Evolutionary conservation across 495 filamentous ascomycete species (phyloP).

Genomic region (Hamigera avellanea): DNA sequence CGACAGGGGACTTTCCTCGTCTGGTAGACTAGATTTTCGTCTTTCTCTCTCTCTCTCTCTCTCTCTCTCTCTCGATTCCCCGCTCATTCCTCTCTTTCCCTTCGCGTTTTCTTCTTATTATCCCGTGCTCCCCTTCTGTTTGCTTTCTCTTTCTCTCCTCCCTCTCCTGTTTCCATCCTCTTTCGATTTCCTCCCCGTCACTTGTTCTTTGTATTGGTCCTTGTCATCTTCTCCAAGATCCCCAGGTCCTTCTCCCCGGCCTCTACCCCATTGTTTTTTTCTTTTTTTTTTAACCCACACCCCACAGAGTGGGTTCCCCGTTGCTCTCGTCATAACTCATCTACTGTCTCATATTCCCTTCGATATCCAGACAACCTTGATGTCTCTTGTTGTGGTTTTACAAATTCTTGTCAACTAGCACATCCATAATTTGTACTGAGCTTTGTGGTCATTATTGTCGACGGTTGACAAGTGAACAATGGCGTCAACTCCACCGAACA

Average conservation of each 20-base stretch:
- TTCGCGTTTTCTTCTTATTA: neutral
- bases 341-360: slow-evolving; percentile 1
- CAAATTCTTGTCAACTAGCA: too few species aligned
- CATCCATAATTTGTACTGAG: too few species aligned
- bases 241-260: too few species aligned
- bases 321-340: neutral
- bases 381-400: too few species aligned
- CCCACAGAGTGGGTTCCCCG: too few species aligned
- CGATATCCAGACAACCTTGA: too few species aligned
- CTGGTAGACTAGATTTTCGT: slow-evolving; percentile 4
- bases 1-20: too few species aligned
- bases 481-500: slow-evolving; percentile 10
- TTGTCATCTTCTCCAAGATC: slow-evolving; percentile 2
- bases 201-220: slow-evolving; percentile 5
- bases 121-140: slow-evolving; percentile 2
- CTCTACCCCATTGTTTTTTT: too few species aligned
- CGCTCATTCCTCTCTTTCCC: too few species aligned
- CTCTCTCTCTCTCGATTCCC: too few species aligned
- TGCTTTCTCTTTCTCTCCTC: neutral
- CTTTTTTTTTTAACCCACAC: neutral
- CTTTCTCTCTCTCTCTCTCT: neutral
- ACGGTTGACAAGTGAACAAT: slow-evolving; percentile 2
- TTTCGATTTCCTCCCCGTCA: slow-evolving; percentile 11
- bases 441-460: slow-evolving; percentile 1
- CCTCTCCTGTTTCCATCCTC: slow-evolving; percentile 1